These are phyloP conservation scores for Phaffomyces thermotolerans DNA, from an alignment of 805 yeast species.

Conservation along the genomic window DNA sequence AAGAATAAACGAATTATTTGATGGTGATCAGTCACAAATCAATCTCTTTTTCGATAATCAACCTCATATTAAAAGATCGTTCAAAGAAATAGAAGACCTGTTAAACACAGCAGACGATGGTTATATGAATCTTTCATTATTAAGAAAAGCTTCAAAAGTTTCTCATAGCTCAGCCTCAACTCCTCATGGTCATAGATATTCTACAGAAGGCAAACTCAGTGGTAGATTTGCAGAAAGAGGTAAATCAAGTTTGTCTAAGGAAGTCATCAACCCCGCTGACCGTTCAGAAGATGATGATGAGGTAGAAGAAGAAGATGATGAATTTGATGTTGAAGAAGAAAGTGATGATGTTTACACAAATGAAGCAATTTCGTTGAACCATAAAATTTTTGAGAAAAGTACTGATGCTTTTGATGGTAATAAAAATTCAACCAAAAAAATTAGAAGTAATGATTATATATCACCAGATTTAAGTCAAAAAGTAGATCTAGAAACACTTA, in stretches of 20 bases:
- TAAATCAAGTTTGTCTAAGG: constrained; percentile 14
- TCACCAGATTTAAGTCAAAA: background rate
- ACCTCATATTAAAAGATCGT: constrained; percentile 22
- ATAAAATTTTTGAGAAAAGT: constrained; percentile 3
- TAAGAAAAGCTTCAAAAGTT: constrained; percentile 40
- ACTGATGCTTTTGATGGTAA: background rate
- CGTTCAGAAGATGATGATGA: constrained; percentile 21
- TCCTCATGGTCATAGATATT: constrained; percentile 3
- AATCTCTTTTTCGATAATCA: constrained; percentile 20
- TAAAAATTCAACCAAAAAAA: too few relatives aligned
- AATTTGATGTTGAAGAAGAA: constrained; percentile 2
- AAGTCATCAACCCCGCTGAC: constrained; percentile 11
- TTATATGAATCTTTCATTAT: constrained; percentile 44
- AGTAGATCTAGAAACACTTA: background rate
- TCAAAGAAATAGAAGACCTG: constrained; percentile 48
- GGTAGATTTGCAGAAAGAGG: background rate
- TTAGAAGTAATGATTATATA: too few relatives aligned
- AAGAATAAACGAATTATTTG: constrained; percentile 17
- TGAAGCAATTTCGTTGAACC: constrained; percentile 1
- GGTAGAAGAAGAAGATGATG: constrained; percentile 9
- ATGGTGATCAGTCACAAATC: constrained; percentile 20
- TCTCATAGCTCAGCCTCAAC: constrained; percentile 3
- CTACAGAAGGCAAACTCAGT: constrained; percentile 4
- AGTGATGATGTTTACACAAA: background rate
- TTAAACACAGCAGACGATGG: constrained; percentile 62